Evolutionary conservation across 192 early-diverging fungal genomes (phyloP).

Genomic region (Podila verticillata): DNA sequence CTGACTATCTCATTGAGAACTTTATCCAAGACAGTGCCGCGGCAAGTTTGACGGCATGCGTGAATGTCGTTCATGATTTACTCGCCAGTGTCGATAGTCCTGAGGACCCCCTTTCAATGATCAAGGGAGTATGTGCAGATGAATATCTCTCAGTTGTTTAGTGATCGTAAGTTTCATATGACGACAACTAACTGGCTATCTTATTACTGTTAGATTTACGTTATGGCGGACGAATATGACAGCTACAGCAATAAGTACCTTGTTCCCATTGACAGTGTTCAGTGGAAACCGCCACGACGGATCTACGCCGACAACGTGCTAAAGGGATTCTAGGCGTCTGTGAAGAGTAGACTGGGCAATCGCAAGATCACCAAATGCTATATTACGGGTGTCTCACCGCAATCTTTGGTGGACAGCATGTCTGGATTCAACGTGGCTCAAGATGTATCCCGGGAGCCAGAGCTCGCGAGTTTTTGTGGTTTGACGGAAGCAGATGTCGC

Average conservation of each 20-base stretch:
- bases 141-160: constrained; percentile 4
- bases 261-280: constrained; percentile 19
- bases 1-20: constrained; percentile 19
- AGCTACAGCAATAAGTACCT: constrained; percentile 49
- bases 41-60: constrained; percentile 14
- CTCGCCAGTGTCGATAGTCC: constrained; percentile 18
- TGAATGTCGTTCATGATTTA: constrained; percentile 21
- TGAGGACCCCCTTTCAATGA: constrained; percentile 47
- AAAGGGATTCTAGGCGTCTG: constrained; percentile 46
- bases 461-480: constrained; percentile 16
- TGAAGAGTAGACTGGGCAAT: constrained; percentile 32
- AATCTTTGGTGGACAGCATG: constrained; percentile 23
- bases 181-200: constrained; percentile 5
- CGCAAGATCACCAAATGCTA: constrained; percentile 22
- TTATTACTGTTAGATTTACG: constrained; percentile 42
- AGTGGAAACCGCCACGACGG: constrained; percentile 13
- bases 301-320: constrained; percentile 18
- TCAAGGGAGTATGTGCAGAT: constrained; percentile 40
- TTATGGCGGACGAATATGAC: constrained; percentile 55
- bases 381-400: constrained; percentile 25
- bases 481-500: constrained; percentile 30
- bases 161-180: not conserved
- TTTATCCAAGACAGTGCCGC: constrained; percentile 21
- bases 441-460: constrained; percentile 17
- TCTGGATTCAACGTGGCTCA: constrained; percentile 38